These are phyloP conservation scores for Argentina anserina DNA, from an alignment of 306 rosid genomes.

Conservation along the genomic window DNA sequence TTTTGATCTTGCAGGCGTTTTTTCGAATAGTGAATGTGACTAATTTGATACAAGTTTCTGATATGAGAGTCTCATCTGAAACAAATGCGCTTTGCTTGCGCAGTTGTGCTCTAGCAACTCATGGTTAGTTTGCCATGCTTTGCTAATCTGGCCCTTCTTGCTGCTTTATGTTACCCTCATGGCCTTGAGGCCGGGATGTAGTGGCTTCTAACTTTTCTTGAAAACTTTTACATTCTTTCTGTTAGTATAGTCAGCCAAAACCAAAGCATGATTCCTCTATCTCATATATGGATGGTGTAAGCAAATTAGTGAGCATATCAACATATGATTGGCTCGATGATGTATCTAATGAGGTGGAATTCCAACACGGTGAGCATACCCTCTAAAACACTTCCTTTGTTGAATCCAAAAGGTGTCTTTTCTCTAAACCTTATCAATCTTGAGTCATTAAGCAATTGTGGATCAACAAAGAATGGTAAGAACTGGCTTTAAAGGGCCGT, in stretches of 20 bases:
- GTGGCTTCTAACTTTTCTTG: neutral
- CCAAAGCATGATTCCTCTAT: slow-evolving; percentile 9
- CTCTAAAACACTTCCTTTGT: slow-evolving; percentile 1
- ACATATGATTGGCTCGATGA: slow-evolving; percentile 33
- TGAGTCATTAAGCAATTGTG: slow-evolving; percentile 1
- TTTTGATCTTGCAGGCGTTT: no score
- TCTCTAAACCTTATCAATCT: neutral
- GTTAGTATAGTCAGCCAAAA: slow-evolving; percentile 26
- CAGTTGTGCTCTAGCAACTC: neutral
- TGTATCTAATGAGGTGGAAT: slow-evolving; percentile 20
- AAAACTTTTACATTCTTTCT: slow-evolving; percentile 8
- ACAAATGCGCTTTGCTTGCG: neutral
- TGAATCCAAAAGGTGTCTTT: neutral
- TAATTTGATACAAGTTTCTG: no score
- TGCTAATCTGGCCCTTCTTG: neutral
- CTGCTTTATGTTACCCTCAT: slow-evolving; percentile 3
- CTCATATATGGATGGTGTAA: slow-evolving; percentile 6
- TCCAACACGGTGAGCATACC: slow-evolving; percentile 17
- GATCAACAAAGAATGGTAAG: neutral
- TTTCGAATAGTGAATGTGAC: no score
- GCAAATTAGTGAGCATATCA: no score
- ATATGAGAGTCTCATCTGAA: no score
- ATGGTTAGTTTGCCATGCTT: neutral
- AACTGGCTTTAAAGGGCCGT: slow-evolving; percentile 5
- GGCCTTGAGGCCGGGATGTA: slow-evolving; percentile 7